Conservation (phyloP, 306 rosid genomes). For the Lathyrus tuberosus region DNA sequence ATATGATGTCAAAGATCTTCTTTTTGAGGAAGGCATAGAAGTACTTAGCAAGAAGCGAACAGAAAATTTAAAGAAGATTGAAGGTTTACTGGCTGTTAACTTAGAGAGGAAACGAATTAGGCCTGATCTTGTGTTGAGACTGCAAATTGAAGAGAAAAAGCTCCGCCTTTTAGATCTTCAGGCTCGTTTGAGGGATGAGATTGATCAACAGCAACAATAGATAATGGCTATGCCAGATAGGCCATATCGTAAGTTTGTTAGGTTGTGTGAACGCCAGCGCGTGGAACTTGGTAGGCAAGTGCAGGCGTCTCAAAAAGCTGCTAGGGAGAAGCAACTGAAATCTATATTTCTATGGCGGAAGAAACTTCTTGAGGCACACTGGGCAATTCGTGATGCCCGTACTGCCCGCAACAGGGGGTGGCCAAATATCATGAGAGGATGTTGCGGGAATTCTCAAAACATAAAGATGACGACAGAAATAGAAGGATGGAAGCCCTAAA, state of each 20-base stretch:
- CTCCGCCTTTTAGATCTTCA: slow-evolving; percentile 85
- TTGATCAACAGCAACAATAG: slow-evolving; percentile 98
- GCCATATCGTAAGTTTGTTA: slow-evolving; percentile 95
- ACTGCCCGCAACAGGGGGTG: slow-evolving; percentile 97
- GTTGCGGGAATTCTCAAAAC: slow-evolving; percentile 91
- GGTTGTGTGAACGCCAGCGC: slow-evolving; percentile 95
- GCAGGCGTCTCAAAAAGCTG: slow-evolving; percentile 89
- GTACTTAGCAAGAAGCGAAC: slow-evolving; percentile 79
- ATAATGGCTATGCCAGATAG: slow-evolving; percentile 99
- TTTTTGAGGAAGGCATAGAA: slow-evolving; percentile 85
- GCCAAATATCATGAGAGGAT: slow-evolving; percentile 96
- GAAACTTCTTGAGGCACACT: slow-evolving; percentile 95
- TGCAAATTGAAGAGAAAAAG: slow-evolving; percentile 97
- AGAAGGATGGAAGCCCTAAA: slow-evolving; percentile 96
- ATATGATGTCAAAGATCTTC: slow-evolving; percentile 90
- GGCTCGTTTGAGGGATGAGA: slow-evolving; percentile 89
- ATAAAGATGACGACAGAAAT: slow-evolving; percentile 89
- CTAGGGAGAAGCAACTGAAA: slow-evolving; percentile 94
- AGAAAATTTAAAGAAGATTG: slow-evolving; percentile 88
- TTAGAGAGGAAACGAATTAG: slow-evolving; percentile 90
- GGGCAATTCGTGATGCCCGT: slow-evolving; percentile 98
- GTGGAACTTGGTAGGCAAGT: slow-evolving; percentile 90
- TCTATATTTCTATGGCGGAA: slow-evolving; percentile 96
- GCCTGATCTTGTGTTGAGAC: slow-evolving; percentile 91
- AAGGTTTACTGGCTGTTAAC: slow-evolving; percentile 79